Conservation (phyloP, 352 stramenopile species). For the Plasmopara viticola region DNA sequence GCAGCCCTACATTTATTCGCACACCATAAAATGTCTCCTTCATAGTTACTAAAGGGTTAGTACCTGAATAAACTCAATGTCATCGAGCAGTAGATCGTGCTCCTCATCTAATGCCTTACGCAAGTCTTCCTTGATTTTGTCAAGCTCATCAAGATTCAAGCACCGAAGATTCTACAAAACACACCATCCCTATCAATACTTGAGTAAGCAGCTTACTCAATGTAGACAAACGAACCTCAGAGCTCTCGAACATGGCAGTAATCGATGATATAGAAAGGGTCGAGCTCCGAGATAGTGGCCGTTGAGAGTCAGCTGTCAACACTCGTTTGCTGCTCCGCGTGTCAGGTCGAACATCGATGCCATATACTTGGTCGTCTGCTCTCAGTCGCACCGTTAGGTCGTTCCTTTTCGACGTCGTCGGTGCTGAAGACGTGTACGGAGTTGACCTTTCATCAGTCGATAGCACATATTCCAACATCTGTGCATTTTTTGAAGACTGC, state of each 20-base stretch:
- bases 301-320: slow-evolving; percentile 36
- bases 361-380: slow-evolving; percentile 5
- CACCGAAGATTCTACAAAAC: slow-evolving; percentile 31
- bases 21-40: background rate
- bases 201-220: slow-evolving; percentile 1
- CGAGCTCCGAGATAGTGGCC: slow-evolving; percentile 58
- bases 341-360: slow-evolving; percentile 36
- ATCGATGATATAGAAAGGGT: slow-evolving; percentile 55
- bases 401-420: slow-evolving; percentile 44
- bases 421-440: slow-evolving; percentile 8
- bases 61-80: slow-evolving; percentile 84
- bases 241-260: slow-evolving; percentile 50
- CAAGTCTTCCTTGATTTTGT: slow-evolving; percentile 57
- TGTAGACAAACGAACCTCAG: slow-evolving; percentile 25
- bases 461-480: slow-evolving; percentile 61
- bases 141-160: slow-evolving; percentile 69
- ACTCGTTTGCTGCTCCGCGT: slow-evolving; percentile 33
- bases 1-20: slow-evolving; percentile 34
- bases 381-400: slow-evolving; percentile 21
- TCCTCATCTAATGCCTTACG: slow-evolving; percentile 54
- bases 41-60: background rate
- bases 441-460: slow-evolving; percentile 12
- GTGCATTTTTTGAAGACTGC: slow-evolving; percentile 39
- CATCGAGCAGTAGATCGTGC: slow-evolving; percentile 55
- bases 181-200: background rate